Evolutionary conservation across 345 rosid genomes (phyloP).

Genomic region (Citrus sp.): DNA sequence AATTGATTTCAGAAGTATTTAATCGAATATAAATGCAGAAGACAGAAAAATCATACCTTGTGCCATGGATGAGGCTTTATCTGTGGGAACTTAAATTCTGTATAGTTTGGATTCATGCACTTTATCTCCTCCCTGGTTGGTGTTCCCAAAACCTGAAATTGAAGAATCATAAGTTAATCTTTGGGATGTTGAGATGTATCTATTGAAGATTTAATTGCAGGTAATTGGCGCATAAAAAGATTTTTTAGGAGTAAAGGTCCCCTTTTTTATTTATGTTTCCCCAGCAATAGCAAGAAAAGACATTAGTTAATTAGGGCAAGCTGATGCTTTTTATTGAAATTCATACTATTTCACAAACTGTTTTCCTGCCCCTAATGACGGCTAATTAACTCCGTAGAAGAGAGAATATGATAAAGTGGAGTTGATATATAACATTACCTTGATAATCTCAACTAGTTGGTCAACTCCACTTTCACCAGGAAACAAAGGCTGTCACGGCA

Average conservation of each 20-base stretch:
- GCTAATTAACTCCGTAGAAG: not conserved
- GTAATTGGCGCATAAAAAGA: not conserved
- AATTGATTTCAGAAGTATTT: not conserved
- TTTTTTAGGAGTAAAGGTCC: not conserved
- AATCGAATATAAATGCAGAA: not conserved
- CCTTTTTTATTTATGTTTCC: not conserved
- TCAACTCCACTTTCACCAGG: slow-evolving; percentile 99
- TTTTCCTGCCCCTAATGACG: not conserved
- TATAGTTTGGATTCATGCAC: slow-evolving; percentile 98
- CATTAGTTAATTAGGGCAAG: not conserved
- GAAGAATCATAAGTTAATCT: slow-evolving; percentile 12
- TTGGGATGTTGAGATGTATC: not conserved
- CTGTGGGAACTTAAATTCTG: slow-evolving; percentile 91
- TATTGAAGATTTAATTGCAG: slow-evolving; percentile 4
- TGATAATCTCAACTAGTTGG: slow-evolving; percentile 93
- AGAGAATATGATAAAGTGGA: not conserved
- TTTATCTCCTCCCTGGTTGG: slow-evolving; percentile 98
- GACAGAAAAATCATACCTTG: slow-evolving; percentile 45
- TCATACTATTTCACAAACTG: not conserved
- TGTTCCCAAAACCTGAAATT: slow-evolving; percentile 78
- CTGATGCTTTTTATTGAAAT: not conserved
- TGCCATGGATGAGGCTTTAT: slow-evolving; percentile 99
- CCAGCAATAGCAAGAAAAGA: not conserved
- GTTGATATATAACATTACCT: slow-evolving; percentile 46
- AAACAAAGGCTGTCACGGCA: slow-evolving; percentile 69